Evolutionary conservation across 352 stramenopile species (phyloP), one percentile per base, ranked within the genome.

Genomic region (Globisporangium cystogenes): DNA sequence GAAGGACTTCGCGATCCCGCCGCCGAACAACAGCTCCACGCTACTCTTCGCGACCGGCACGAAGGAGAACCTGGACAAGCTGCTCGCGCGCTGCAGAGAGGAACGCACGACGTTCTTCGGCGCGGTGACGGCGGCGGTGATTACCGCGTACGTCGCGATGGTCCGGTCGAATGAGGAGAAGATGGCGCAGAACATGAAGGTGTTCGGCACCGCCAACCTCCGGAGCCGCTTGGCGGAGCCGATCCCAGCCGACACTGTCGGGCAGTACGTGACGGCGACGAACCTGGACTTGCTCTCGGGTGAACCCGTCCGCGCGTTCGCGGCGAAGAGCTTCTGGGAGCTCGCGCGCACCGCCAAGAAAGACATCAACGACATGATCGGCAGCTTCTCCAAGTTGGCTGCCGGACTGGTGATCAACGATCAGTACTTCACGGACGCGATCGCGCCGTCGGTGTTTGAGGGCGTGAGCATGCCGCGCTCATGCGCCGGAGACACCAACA

Each of bases 31-130:
- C 39, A 67, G 49, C 36, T 72, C 64, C 43, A 52, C 47, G 11
- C 20, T 65, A 50, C 33, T 53, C n/a, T 80, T 80, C 23, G 59
- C 51, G 10, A 55, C 47, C 3, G 67, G 70, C 18, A 50, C 53
- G 7, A 24, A 47, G 5, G 58, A 59, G 14, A 72, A 53, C 35
- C 37, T 68, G 42, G 51, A 60, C 29, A 63, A 61, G 20, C 39
- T 70, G 24, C 40, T 80, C 7, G 8, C 24, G 7, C 56, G 55
- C 1, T 76, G 70, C 47, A 59, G 56, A 24, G 31, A 62, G 10
- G 67, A 79, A 27, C 21, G 51, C 15, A 60, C 61, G 41, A 76
- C 70, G n/a, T 67, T 76, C 50, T 62, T 60, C 24, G 70, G 61
- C 7, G 70, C 67, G 4, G 29, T 76, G 12, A 57, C 52, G 3